A percentile compares a stretch with the other conserved stretches of the same genome.
Evolutionary conservation across 768 basidiomycete genomes (phyloP).

Genomic region (Boletales sp.): DNA sequence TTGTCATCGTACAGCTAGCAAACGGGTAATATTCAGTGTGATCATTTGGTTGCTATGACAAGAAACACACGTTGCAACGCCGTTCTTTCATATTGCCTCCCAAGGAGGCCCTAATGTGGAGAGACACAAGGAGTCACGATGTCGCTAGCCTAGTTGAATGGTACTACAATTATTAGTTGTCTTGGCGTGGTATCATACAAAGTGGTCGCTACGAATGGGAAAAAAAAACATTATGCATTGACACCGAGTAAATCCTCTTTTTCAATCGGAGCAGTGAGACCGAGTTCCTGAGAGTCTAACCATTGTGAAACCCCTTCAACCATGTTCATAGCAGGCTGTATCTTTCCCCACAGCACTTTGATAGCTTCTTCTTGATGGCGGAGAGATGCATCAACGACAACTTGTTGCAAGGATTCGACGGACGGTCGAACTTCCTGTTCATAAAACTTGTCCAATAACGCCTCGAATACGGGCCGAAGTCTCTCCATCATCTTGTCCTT

Average conservation of each 20-base stretch:
- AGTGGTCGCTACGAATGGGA: not conserved
- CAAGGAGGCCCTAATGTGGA: not conserved
- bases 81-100: conserved; percentile 16
- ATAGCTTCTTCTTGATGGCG: conserved; percentile 22
- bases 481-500: conserved; percentile 12
- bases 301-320: conserved; percentile 28
- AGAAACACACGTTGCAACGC: conserved; percentile 29
- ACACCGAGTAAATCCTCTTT: not conserved
- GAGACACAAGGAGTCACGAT: too few species aligned
- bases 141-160: not conserved
- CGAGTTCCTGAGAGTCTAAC: conserved; percentile 28
- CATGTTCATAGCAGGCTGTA: conserved; percentile 31
- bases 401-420: conserved; percentile 10
- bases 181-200: conserved; percentile 16
- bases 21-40: conserved; percentile 4
- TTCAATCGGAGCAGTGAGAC: conserved; percentile 16
- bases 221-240: not conserved
- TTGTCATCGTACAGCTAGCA: conserved; percentile 28
- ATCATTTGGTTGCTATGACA: not conserved
- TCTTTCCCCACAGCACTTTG: conserved; percentile 23
- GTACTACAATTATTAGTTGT: not conserved
- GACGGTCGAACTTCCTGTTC: conserved; percentile 19
- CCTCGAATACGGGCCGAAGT: conserved; percentile 18
- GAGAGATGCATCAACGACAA: conserved; percentile 11
- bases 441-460: conserved; percentile 20